Conservation (phyloP, 805 yeast genomes). For the Wickerhamiella allomyrinae region DNA sequence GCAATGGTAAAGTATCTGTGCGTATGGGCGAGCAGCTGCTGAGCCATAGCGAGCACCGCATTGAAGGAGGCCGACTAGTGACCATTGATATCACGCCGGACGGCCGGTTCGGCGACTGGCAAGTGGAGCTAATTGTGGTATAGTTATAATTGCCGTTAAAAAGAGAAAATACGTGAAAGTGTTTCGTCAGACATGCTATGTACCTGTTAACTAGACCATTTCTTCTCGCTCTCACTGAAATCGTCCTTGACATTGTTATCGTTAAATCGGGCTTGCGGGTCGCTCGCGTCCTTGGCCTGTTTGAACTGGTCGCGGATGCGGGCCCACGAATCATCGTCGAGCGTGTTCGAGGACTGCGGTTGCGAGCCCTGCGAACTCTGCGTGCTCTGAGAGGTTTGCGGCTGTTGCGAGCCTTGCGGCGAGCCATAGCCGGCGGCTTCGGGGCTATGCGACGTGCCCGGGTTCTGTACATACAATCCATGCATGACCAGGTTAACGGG, state of each 20-base stretch:
- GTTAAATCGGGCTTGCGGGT: not conserved
- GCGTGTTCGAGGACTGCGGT: not conserved
- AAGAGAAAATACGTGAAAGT: no score
- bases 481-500: conserved; percentile 16
- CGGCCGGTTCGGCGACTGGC: not conserved
- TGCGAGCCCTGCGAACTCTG: not conserved
- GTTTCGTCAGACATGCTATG: not conserved
- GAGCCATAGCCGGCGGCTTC: not conserved
- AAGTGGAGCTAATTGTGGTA: not conserved
- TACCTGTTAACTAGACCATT: conserved; percentile 9
- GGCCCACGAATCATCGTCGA: conserved; percentile 3
- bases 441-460: not conserved
- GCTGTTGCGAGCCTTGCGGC: not conserved
- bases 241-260: conserved; percentile 7
- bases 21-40: no score
- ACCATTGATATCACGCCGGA: not conserved
- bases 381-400: not conserved
- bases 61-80: not conserved
- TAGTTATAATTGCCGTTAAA: no score
- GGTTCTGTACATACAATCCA: not conserved
- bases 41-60: not conserved
- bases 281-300: not conserved
- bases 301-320: not conserved
- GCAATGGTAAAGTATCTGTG: no score
- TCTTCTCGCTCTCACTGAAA: conserved; percentile 15